Base-by-base conservation (phyloP, 106 monocot species). In the Platanthera guangdongensis region DNA sequence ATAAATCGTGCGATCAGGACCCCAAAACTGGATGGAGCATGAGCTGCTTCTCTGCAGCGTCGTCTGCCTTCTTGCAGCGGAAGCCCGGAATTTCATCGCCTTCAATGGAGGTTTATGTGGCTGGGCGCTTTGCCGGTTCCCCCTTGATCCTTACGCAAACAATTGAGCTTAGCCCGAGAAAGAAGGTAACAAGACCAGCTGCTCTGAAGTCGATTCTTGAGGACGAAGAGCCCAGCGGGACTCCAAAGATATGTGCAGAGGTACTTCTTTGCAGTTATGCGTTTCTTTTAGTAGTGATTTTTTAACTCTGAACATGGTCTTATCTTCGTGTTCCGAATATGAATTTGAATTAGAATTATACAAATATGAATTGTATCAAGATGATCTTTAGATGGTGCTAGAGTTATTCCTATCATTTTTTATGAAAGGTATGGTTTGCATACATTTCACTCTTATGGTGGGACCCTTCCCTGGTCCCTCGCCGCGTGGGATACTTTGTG, bases 21-120 rank as follows among this genome's bases (percentile, higher is more conserved):
- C 47, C 73, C 30, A 85, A 77, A 75, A 80, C 87, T 0, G 90
- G 90, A 51, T 94, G 93, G 93, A 83, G 78, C 72, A 86, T 94
- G 86, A 81, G 86, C 47, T 88, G 90, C 79, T 88, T 83, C 57
- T 60, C 81, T 15, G 93, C 88, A 5, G 86, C 63, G 12, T 74
- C 82, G 8, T 85, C 84, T 1, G 68, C 63, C 2, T 83, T 87
- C 46, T 71, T 80, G 6, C 82, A 79, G 64, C 82, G 84, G 32
- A 89, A 87, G 76, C 10, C 75, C 7, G 84, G 83, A 30, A 76
- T 75, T n/a, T 59, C 77, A n/a, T 78, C 82, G 4, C 90, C 93
- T 7, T 85, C 81, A 16, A 80, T 94, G 18, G 93, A 94, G 86
- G 90, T 94, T 10, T 94, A 94, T 68, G 83, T 94, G n/a, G 90